Percentiles rank a stretch among this genome's conserved stretches.
Conservation (phyloP, 306 rosid species). For the Vicia faba region DNA sequence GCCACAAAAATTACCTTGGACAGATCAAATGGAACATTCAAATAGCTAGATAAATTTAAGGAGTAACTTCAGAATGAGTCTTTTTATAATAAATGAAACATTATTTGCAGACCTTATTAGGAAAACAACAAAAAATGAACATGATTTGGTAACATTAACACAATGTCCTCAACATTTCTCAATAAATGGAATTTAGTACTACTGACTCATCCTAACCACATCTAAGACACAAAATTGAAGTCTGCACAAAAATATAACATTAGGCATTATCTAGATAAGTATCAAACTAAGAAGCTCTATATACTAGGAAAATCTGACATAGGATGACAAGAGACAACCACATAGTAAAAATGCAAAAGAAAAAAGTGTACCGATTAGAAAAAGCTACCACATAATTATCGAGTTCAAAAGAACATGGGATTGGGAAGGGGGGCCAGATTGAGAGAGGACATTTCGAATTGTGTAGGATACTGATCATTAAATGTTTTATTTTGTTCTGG, state of each 20-base stretch:
- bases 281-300: slow-evolving; percentile 26
- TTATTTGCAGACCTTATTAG: slow-evolving; percentile 1
- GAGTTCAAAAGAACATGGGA: slow-evolving; percentile 1
- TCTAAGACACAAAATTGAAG: slow-evolving; percentile 19
- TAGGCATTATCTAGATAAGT: slow-evolving; percentile 1
- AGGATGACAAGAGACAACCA: slow-evolving; percentile 24
- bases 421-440: background rate
- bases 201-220: slow-evolving; percentile 25
- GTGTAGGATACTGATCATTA: slow-evolving; percentile 97
- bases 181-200: background rate
- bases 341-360: slow-evolving; percentile 31
- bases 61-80: slow-evolving; percentile 40
- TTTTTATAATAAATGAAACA: slow-evolving; percentile 10
- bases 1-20: slow-evolving; percentile 94
- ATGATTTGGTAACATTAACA: slow-evolving; percentile 6
- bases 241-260: slow-evolving; percentile 1
- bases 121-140: slow-evolving; percentile 20
- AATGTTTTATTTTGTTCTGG: slow-evolving; percentile 93
- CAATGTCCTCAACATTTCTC: background rate
- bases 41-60: slow-evolving; percentile 79
- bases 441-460: slow-evolving; percentile 15
- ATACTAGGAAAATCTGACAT: slow-evolving; percentile 23
- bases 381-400: slow-evolving; percentile 20
- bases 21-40: slow-evolving; percentile 97
- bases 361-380: slow-evolving; percentile 27